Base-by-base conservation (phyloP, 2,329 filamentous ascomycete genomes). In the Clarireedia hainanense region DNA sequence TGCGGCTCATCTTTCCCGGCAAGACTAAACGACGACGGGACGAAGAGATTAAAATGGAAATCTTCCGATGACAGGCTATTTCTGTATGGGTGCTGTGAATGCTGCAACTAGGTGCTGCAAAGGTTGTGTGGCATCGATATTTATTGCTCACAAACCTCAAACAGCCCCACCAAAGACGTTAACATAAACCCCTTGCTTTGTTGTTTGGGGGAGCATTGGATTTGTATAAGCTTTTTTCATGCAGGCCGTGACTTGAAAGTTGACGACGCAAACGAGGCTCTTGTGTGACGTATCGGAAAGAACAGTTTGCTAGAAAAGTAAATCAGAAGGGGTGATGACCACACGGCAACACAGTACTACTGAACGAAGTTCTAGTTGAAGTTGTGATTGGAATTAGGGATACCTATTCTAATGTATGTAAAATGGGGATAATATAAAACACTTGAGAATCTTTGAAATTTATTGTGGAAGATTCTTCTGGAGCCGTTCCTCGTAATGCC, bases 381-480 rank as follows among this genome's bases (percentile, higher is more conserved):
- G 27, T 6, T 47, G 43, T 47, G 10, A 34, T 4, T 34, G 30
- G 10, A 12, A 34, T 34, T 14, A 34, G 30, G 10, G 30, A 34
- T 10, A 47, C 36, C 27, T 37, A 53, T 26, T 47, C 43, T 20
- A 27, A 24, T 20, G 6, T 45, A 15, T 46, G 20, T 50, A 50
- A 50, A 50, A 50, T 30, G 39, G 20, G 42, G n/a, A 15, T 34
- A 43, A 34, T 23, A 45, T 9, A 27, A 7, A 15, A 24, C 15
- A 45, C 27, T 45, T 40, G 37, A 20, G 20, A 42, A 42, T 37
- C 39, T 45, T 50, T 37, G 14, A 6, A 34, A 42, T 45, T 26
- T 55, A 55, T 27, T 55, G 52, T 50, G 47, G 52, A 9, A 55
- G 23, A 17, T 55, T 55, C 47, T 55, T 55, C 47, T 50, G 37